phyloP scores from a whole-genome alignment of 139 green algal genomes.

The Picochlorum sp. region DNA sequence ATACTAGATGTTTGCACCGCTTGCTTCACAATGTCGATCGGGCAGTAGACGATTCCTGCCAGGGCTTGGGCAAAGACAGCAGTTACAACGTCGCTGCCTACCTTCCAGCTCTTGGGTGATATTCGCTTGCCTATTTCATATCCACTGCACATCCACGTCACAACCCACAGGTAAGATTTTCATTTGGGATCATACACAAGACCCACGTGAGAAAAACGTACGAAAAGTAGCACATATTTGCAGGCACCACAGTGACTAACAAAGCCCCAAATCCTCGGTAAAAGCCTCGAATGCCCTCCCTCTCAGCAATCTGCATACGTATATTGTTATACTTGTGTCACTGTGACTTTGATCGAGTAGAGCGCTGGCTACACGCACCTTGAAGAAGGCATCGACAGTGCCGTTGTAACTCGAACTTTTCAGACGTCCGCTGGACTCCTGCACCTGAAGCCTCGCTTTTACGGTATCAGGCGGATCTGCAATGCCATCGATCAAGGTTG shows the following conservation, averaged over 20 bases:
- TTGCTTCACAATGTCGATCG: conserved; percentile 88
- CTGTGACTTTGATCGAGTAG: neutral
- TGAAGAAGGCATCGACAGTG: conserved; percentile 12
- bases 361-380: neutral
- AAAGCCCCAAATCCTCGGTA: conserved; percentile 65
- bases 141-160: conserved; percentile 13
- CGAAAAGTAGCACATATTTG: conserved; percentile 67
- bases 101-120: conserved; percentile 24
- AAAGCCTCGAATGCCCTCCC: conserved; percentile 49
- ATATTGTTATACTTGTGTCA: neutral
- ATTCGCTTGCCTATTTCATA: conserved; percentile 50
- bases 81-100: conserved; percentile 49
- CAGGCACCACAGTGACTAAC: conserved; percentile 47
- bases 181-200: neutral
- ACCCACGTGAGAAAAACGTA: neutral
- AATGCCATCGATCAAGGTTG: neutral
- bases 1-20: conserved; percentile 55
- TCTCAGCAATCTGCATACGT: conserved; percentile 20
- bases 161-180: neutral
- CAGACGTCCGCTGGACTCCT: conserved; percentile 18
- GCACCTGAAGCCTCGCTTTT: conserved; percentile 62
- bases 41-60: conserved; percentile 75
- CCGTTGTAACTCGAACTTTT: neutral
- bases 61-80: conserved; percentile 58
- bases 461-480: conserved; percentile 64